Conservation (phyloP, 768 basidiomycete genomes). For the Cystofilobasidium macerans region DNA sequence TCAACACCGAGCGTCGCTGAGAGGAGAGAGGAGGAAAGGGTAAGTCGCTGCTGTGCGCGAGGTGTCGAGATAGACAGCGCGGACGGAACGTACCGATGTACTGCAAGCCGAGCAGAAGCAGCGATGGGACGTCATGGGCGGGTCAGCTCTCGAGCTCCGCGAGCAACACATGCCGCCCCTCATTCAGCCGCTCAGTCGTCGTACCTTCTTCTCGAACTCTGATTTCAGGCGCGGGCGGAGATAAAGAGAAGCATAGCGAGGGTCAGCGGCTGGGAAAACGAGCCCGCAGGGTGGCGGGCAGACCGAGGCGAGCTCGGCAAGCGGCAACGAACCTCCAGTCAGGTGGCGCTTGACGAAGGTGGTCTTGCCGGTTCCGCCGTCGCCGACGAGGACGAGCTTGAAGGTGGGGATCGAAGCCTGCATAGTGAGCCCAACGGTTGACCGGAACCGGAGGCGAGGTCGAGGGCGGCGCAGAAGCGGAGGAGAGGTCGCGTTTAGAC, state of each 20-base stretch:
- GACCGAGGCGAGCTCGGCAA: no score
- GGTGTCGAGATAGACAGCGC: not conserved
- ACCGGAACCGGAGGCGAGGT: no score
- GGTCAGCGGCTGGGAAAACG: not conserved
- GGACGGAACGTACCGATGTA: slow-evolving; percentile 32
- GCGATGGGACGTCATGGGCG: no score
- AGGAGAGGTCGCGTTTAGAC: no score
- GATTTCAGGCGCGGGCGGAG: not conserved
- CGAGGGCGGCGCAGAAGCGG: no score
- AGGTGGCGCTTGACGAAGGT: slow-evolving; percentile 63
- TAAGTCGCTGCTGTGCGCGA: not conserved
- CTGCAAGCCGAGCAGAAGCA: slow-evolving; percentile 23
- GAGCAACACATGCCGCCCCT: no score
- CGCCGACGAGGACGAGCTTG: slow-evolving; percentile 97
- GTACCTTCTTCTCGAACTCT: slow-evolving; percentile 47
- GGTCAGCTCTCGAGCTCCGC: no score
- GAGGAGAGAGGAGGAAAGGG: not conserved
- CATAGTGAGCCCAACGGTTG: no score
- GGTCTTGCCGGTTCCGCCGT: slow-evolving; percentile 86
- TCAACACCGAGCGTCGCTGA: slow-evolving; percentile 98
- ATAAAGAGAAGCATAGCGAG: not conserved
- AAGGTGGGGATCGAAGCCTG: slow-evolving; percentile 60
- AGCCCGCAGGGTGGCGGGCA: not conserved
- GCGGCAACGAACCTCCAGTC: slow-evolving; percentile 14
- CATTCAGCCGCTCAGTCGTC: no score